Evolutionary conservation across 2,329 filamentous ascomycete genomes (phyloP).

Genomic region (Aspergillus sojae): DNA sequence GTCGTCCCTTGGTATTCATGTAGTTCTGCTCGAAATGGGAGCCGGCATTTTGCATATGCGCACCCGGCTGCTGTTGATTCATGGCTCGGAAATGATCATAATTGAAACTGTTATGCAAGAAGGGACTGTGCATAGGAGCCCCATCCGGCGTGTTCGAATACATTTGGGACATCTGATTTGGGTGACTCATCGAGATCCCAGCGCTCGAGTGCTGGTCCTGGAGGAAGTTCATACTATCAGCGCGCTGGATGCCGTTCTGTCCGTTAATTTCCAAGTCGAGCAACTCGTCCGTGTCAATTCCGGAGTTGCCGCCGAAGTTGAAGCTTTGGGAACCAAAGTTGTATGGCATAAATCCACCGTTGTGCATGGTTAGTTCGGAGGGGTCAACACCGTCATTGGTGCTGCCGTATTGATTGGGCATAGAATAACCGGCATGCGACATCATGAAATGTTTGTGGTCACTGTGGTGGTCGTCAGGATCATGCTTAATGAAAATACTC

Average conservation of each 20-base stretch:
- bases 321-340: conserved; percentile 70
- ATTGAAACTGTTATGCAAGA: conserved; percentile 73
- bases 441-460: conserved; percentile 53
- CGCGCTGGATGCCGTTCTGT: conserved; percentile 40
- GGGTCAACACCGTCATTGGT: conserved; percentile 73
- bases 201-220: conserved; percentile 58
- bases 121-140: conserved; percentile 89
- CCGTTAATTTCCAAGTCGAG: conserved; percentile 62
- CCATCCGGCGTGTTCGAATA: conserved; percentile 93
- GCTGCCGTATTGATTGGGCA: conserved; percentile 57
- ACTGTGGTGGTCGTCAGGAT: conserved; percentile 65
- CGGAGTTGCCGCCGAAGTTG: conserved; percentile 69
- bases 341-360: conserved; percentile 54
- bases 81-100: conserved; percentile 72
- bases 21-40: conserved; percentile 59
- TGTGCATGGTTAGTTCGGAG: conserved; percentile 75
- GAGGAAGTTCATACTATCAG: conserved; percentile 40
- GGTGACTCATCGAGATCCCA: conserved; percentile 63
- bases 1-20: conserved; percentile 60
- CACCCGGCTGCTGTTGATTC: conserved; percentile 54
- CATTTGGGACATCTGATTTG: conserved; percentile 68
- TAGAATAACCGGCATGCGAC: conserved; percentile 53
- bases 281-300: conserved; percentile 86
- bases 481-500: conserved; percentile 68
- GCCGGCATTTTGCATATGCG: conserved; percentile 41